Conservation (phyloP, 148 eudicot species). For the Vaccinium vitisidaea region DNA sequence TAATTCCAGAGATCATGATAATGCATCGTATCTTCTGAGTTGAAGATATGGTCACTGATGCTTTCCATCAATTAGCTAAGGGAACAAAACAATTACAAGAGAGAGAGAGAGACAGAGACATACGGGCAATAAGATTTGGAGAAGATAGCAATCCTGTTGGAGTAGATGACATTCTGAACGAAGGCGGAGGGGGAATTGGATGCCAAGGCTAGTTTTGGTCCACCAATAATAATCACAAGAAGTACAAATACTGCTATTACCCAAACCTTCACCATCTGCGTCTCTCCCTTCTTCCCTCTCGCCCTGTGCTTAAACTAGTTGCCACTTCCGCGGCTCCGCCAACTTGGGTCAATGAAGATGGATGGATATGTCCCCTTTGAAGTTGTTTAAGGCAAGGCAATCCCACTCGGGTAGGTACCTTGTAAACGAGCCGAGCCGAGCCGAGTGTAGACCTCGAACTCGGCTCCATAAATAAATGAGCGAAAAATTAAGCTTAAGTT, state of each 20-base stretch:
- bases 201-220: conserved; percentile 39
- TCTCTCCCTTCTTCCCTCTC: background rate
- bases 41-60: background rate
- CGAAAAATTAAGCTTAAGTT: too few relatives aligned
- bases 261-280: background rate
- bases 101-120: conserved; percentile 13
- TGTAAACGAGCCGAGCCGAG: too few relatives aligned
- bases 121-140: conserved; percentile 99
- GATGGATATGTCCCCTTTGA: too few relatives aligned
- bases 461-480: too few relatives aligned
- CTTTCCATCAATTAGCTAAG: background rate
- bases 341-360: too few relatives aligned
- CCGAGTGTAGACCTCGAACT: too few relatives aligned
- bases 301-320: background rate
- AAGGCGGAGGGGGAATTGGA: conserved; percentile 78
- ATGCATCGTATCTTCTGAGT: background rate
- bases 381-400: too few relatives aligned
- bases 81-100: background rate
- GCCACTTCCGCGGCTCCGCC: background rate
- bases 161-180: conserved; percentile 78
- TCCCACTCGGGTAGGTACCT: too few relatives aligned
- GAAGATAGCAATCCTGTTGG: conserved; percentile 84
- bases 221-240: conserved; percentile 12
- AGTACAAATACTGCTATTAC: conserved; percentile 17
- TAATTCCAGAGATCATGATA: background rate